Conservation (phyloP, 2,329 filamentous ascomycete genomes). For the Colletotrichum truncatum region DNA sequence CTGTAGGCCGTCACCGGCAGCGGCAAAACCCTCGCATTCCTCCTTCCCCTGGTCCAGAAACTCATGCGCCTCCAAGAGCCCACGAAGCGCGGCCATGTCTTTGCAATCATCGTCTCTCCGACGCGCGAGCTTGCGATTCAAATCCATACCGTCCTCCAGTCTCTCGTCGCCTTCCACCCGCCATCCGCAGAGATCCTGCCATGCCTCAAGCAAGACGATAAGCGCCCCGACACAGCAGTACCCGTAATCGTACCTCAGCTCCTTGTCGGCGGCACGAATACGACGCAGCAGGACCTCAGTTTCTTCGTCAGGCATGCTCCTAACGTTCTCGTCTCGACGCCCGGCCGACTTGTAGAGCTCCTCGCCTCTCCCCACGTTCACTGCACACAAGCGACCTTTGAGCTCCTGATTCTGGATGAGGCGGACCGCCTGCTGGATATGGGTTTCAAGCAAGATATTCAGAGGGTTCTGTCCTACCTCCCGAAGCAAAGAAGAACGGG, state of each 20-base stretch:
- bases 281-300: conserved; percentile 86
- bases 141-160: conserved; percentile 83
- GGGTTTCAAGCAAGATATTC: conserved; percentile 91
- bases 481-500: conserved; percentile 95
- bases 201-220: conserved; percentile 63
- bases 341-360: conserved; percentile 88
- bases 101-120: conserved; percentile 90
- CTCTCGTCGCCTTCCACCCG: conserved; percentile 83
- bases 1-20: conserved; percentile 83
- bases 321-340: conserved; percentile 90
- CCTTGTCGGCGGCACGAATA: conserved; percentile 81
- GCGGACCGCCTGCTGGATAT: conserved; percentile 92
- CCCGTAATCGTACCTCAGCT: conserved; percentile 83
- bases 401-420: conserved; percentile 92
- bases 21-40: conserved; percentile 88
- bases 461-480: conserved; percentile 82
- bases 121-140: conserved; percentile 93
- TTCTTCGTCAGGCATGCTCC: conserved; percentile 85
- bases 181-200: conserved; percentile 76
- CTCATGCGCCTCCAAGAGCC: conserved; percentile 83
- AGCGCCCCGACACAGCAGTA: conserved; percentile 55
- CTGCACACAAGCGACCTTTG: conserved; percentile 88
- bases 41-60: conserved; percentile 81
- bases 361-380: conserved; percentile 88
- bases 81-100: conserved; percentile 88